Conservation (phyloP, 352 stramenopile genomes). For the Blastocystis sp. region DNA sequence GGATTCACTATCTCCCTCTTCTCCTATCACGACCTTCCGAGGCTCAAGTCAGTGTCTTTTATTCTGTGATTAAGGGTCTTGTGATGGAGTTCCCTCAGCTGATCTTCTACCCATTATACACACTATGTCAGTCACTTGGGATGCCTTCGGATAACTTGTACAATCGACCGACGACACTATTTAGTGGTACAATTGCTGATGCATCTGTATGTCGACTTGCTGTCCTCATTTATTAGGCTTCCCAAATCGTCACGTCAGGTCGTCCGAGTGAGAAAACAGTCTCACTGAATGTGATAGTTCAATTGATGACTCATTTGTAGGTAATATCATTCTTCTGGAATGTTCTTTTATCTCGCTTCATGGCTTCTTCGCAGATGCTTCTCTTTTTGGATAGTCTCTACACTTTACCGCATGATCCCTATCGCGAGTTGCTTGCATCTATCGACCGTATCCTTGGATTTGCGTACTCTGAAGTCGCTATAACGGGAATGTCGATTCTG, state of each 20-base stretch:
- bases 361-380: background rate
- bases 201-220: background rate
- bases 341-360: background rate
- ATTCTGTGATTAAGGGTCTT: background rate
- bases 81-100: conserved; percentile 19
- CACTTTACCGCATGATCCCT: background rate
- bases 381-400: conserved; percentile 17
- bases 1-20: background rate
- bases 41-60: background rate
- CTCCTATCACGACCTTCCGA: background rate
- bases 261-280: background rate
- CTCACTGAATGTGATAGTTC: background rate
- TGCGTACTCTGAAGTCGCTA: background rate
- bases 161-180: background rate
- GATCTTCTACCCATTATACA: conserved; percentile 7
- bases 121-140: background rate
- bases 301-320: background rate
- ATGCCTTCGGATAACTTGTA: background rate
- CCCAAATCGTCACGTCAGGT: background rate
- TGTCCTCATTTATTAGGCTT: background rate
- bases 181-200: background rate
- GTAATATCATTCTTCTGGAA: background rate
- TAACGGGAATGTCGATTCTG: background rate
- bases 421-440: background rate
- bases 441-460: background rate